Conservation (phyloP, 495 filamentous ascomycete species). For the Penicillium manginii region DNA sequence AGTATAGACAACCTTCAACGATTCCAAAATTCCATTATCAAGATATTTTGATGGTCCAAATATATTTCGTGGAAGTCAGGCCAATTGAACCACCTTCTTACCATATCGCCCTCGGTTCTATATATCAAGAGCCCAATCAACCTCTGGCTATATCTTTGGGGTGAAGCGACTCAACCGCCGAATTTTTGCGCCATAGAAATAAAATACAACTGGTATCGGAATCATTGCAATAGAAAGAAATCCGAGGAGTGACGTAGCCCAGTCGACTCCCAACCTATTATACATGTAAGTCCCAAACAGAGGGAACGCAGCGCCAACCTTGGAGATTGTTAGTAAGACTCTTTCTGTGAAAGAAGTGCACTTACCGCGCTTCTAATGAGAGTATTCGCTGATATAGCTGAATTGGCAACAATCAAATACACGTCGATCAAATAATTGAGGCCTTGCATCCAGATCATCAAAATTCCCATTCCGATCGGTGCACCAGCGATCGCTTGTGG, state of each 20-base stretch:
- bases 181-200: neutral
- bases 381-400: conserved; percentile 8
- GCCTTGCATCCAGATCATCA: conserved; percentile 8
- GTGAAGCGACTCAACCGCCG: neutral
- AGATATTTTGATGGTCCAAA: too few relatives aligned
- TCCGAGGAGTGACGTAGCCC: neutral
- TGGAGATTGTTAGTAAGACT: neutral
- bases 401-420: conserved; percentile 11
- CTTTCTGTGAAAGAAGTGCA: neutral
- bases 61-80: neutral
- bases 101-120: neutral
- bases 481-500: neutral
- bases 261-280: neutral
- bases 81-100: neutral
- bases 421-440: conserved; percentile 15
- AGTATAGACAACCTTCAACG: too few relatives aligned
- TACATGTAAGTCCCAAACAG: neutral
- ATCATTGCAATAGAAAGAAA: neutral
- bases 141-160: neutral
- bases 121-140: neutral
- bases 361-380: conserved; percentile 1
- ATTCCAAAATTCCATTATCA: too few relatives aligned
- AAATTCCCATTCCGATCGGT: conserved; percentile 3
- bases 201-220: neutral
- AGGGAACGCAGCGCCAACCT: neutral